These are phyloP conservation scores for Mucor velutinosus DNA, from an alignment of 371 early-diverging fungal genomes.

Conservation along the genomic window DNA sequence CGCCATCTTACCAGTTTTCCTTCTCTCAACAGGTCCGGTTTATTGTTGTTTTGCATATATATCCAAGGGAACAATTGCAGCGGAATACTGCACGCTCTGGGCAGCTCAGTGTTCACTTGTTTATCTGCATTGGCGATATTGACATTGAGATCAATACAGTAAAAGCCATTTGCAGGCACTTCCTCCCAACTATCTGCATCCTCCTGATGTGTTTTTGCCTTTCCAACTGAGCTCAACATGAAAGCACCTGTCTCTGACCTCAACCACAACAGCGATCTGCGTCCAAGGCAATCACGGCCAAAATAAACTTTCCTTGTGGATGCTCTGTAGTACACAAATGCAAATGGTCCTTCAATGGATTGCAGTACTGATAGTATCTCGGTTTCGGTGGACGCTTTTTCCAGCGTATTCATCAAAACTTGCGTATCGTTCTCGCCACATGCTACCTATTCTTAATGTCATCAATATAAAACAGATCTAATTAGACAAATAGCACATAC, in stretches of 20 bases:
- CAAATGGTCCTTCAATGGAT: slow-evolving; percentile 76
- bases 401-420: slow-evolving; percentile 48
- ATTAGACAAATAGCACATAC: slow-evolving; percentile 25
- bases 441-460: slow-evolving; percentile 20
- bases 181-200: slow-evolving; percentile 56
- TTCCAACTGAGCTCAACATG: slow-evolving; percentile 61
- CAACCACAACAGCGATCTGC: slow-evolving; percentile 77
- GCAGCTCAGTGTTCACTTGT: neutral
- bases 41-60: slow-evolving; percentile 5
- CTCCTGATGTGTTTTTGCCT: slow-evolving; percentile 4
- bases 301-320: slow-evolving; percentile 65
- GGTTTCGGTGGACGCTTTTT: slow-evolving; percentile 14
- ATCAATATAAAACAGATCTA: neutral
- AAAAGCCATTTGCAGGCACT: slow-evolving; percentile 74
- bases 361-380: slow-evolving; percentile 48
- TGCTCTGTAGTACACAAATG: slow-evolving; percentile 70
- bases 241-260: slow-evolving; percentile 31
- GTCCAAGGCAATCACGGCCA: slow-evolving; percentile 83
- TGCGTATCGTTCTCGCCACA: slow-evolving; percentile 59
- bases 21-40: neutral
- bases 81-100: neutral
- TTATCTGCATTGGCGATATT: neutral
- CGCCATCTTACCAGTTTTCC: slow-evolving; percentile 1
- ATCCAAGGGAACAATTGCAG: slow-evolving; percentile 37
- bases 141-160: slow-evolving; percentile 47